Evolutionary conservation across 2,329 filamentous ascomycete species (phyloP).

Genomic region (Trichoderma arundinaceum): DNA sequence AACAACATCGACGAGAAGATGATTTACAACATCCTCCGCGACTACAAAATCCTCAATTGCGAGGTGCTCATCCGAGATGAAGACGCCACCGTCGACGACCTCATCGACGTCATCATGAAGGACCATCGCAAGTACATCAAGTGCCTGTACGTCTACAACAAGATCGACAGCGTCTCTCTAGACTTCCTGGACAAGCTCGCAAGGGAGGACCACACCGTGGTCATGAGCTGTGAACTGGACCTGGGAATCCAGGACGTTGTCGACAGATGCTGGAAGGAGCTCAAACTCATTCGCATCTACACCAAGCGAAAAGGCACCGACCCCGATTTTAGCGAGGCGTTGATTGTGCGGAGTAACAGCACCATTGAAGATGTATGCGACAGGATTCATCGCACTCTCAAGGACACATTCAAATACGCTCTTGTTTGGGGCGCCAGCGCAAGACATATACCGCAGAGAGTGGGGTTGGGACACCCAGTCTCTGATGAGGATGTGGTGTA

Average conservation of each 20-base stretch:
- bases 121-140: slow-evolving; percentile 97
- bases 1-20: slow-evolving; percentile 97
- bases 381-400: slow-evolving; percentile 87
- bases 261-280: slow-evolving; percentile 92
- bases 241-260: slow-evolving; percentile 92
- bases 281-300: slow-evolving; percentile 89
- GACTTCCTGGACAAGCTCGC: slow-evolving; percentile 93
- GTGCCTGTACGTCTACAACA: slow-evolving; percentile 98
- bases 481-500: slow-evolving; percentile 72
- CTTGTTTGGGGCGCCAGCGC: slow-evolving; percentile 97
- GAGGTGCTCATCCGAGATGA: slow-evolving; percentile 96
- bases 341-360: slow-evolving; percentile 88
- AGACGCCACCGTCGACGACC: slow-evolving; percentile 92
- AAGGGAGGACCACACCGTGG: slow-evolving; percentile 88
- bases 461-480: slow-evolving; percentile 83
- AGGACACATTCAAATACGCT: slow-evolving; percentile 99
- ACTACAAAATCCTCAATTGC: slow-evolving; percentile 98
- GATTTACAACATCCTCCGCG: slow-evolving; percentile 94
- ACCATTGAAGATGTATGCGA: slow-evolving; percentile 98
- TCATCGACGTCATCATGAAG: slow-evolving; percentile 99
- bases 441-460: slow-evolving; percentile 90
- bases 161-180: slow-evolving; percentile 93
- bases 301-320: slow-evolving; percentile 95
- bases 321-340: slow-evolving; percentile 85
- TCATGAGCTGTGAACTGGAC: slow-evolving; percentile 97